Base-by-base conservation (phyloP, 1,139 yeast genomes). In the Spathaspora sp. region DNA sequence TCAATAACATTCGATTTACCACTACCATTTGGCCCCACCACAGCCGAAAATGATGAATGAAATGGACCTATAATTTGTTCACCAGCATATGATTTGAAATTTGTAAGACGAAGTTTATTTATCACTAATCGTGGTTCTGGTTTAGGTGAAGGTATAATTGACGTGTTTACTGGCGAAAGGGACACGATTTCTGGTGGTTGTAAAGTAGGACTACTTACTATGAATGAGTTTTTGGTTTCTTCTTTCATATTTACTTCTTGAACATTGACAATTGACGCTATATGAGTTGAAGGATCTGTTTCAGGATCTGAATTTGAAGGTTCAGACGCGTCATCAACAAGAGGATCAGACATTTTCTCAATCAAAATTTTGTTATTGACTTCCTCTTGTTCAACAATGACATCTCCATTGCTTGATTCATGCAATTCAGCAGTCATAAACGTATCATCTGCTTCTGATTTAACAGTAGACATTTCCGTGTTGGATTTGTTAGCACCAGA, bases 21-120 rank as follows among this genome's bases (percentile, higher is more conserved):
- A 37, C 96, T 88, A 26, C 99, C 99, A 63, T 95, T 95, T 3
- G 99, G 99, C 0, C 99, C 99, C n/a, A 95, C 98, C 8, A 95
- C 96, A 0, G 99, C 97, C 7, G 97, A 89, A 61, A 95, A 95
- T 2, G 96, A 89, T 39, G 90, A 71, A 61, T 93, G 87, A 64
- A 95, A 95, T 0, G 99, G 99, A 0, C 99, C 99, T 49, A 95
- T 88, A 8, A 81, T 81, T 66, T 93, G 98, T n/a, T 77, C 70
- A 0, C 99, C 99, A 0, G 98, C 98, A 63, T 95, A 95, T 0
- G 98, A 90, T 60, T 95, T 95, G 78, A 93, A 95, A 61, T 95
- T 87, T 4, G 85, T 84, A 42, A 95, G 73, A 0, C 85, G 86
- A 29, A 93, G 67, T 56, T 81, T 80, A 39, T 83, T 72, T 40